phyloP scores from a whole-genome alignment of 768 basidiomycete species.

The Suillus subalutaceus region DNA sequence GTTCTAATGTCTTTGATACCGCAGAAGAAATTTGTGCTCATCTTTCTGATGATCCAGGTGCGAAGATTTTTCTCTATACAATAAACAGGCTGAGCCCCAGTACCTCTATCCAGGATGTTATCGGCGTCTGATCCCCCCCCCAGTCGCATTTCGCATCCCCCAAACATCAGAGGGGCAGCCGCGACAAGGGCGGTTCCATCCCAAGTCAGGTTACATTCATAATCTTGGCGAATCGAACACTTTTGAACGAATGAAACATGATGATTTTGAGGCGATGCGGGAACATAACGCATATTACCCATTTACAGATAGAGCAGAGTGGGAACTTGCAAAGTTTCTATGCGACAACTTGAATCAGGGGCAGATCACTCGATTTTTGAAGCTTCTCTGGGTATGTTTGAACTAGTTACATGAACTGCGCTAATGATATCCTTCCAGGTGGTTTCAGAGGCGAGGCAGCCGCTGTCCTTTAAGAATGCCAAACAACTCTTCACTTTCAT shows the following conservation, averaged over 20 bases:
- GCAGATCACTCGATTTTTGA: constrained; percentile 30
- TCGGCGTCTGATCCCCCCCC: neutral
- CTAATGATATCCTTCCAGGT: neutral
- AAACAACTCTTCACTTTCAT: constrained; percentile 15
- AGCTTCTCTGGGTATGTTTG: constrained; percentile 27
- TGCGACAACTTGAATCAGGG: constrained; percentile 30
- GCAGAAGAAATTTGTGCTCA: neutral
- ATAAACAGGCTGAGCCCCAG: neutral
- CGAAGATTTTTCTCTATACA: neutral
- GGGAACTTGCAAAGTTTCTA: constrained; percentile 35
- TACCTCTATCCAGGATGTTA: neutral
- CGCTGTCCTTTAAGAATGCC: constrained; percentile 20
- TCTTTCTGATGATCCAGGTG: neutral
- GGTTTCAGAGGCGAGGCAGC: neutral
- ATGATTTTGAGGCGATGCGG: constrained; percentile 1
- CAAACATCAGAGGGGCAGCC: neutral
- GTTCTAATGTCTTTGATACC: neutral
- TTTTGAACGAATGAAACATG: neutral
- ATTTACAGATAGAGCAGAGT: constrained; percentile 32
- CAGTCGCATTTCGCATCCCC: neutral
- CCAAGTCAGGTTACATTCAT: neutral
- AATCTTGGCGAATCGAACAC: neutral
- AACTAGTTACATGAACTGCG: neutral
- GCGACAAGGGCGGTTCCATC: neutral
- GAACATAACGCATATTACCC: constrained; percentile 32